phyloP scores from a whole-genome alignment of 2,329 filamentous ascomycete species.

The Talaromyces sp. region DNA sequence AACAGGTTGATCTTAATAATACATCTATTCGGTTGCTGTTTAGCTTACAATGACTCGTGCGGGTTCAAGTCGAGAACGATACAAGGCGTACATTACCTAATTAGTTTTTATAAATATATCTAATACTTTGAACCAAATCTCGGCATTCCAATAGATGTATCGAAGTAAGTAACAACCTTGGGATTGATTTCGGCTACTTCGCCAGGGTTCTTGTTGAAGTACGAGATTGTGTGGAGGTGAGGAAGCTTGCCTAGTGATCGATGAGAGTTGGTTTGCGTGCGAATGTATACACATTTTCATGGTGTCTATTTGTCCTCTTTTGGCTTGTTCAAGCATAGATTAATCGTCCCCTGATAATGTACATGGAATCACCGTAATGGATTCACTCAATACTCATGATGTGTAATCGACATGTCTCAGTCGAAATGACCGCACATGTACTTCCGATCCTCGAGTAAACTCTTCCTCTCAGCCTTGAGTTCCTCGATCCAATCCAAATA shows the following conservation, averaged over 20 bases:
- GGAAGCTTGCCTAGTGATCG: not conserved
- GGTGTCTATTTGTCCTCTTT: not conserved
- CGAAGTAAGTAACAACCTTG: not conserved
- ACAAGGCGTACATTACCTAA: not conserved
- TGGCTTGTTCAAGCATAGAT: not conserved
- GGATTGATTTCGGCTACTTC: not conserved
- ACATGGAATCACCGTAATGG: not conserved
- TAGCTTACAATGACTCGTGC: too few species aligned
- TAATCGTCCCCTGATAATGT: too few species aligned
- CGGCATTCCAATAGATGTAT: too few species aligned
- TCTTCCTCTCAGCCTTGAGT: not conserved
- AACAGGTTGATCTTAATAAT: too few species aligned
- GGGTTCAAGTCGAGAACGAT: too few species aligned
- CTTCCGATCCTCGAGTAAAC: conserved; percentile 3
- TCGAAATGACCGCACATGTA: conserved; percentile 8
- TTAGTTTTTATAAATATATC: too few species aligned
- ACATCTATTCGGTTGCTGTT: too few species aligned
- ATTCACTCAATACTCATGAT: too few species aligned
- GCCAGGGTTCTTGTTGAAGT: not conserved
- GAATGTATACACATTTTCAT: not conserved
- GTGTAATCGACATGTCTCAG: not conserved
- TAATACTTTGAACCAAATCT: too few species aligned
- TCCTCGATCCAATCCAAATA: not conserved
- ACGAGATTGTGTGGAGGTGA: not conserved
- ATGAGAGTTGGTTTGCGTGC: not conserved